phyloP scores from a whole-genome alignment of 179 eudicot species.

The Drosera spatulata region DNA sequence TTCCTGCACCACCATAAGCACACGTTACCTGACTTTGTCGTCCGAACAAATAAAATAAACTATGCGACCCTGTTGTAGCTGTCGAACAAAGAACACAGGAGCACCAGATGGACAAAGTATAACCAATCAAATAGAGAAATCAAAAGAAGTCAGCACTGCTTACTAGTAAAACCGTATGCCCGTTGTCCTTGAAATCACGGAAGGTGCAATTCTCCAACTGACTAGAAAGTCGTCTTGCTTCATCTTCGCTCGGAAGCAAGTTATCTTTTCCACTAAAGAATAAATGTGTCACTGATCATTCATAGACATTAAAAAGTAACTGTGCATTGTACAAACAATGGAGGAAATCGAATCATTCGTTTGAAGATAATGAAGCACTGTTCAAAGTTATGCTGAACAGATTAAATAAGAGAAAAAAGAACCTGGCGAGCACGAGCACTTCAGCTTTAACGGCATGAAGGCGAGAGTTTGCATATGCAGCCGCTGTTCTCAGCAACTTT shows the following conservation, averaged over 20 bases:
- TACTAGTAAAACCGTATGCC: conserved; percentile 70
- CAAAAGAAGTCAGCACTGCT: conserved; percentile 3
- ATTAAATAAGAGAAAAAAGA: background rate
- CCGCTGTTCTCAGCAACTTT: too few relatives aligned
- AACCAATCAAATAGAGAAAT: too few relatives aligned
- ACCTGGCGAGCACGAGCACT: conserved; percentile 92
- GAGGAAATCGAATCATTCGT: too few relatives aligned
- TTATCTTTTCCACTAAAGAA: conserved; percentile 62
- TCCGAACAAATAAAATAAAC: background rate
- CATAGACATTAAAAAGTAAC: too few relatives aligned
- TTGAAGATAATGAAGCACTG: too few relatives aligned
- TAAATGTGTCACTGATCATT: conserved; percentile 3
- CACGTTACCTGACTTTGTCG: background rate
- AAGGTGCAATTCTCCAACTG: conserved; percentile 40
- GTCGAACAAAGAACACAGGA: too few relatives aligned
- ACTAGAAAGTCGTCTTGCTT: conserved; percentile 56
- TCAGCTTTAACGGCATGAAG: conserved; percentile 51
- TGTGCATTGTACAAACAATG: too few relatives aligned
- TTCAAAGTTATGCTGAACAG: too few relatives aligned
- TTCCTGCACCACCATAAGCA: conserved; percentile 29
- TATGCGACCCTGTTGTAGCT: too few relatives aligned
- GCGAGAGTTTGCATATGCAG: too few relatives aligned
- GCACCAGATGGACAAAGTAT: too few relatives aligned
- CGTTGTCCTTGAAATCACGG: conserved; percentile 50
- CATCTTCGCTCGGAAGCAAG: conserved; percentile 58